phyloP scores from a whole-genome alignment of 2,329 filamentous ascomycete genomes.

The Coleophoma cylindrospora region DNA sequence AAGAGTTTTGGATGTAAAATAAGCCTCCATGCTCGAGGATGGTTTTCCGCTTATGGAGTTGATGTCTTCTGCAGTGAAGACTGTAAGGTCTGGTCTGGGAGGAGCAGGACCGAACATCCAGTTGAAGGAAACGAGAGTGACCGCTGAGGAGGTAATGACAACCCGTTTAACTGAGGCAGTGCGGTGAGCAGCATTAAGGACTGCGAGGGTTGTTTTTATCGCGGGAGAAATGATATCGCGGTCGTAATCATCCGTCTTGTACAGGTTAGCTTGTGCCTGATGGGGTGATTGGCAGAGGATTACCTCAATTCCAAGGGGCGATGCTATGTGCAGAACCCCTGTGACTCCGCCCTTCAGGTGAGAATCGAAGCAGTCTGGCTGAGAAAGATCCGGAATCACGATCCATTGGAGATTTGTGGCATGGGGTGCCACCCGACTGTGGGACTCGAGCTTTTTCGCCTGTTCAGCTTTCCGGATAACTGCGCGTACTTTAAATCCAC shows the following conservation, averaged over 20 bases:
- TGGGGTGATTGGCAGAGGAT: not conserved
- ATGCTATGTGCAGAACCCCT: constrained; percentile 6
- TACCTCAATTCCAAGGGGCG: constrained; percentile 5
- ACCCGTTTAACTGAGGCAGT: constrained; percentile 13
- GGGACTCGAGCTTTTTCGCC: constrained; percentile 5
- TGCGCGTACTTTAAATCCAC: constrained; percentile 10
- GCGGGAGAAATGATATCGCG: constrained; percentile 15
- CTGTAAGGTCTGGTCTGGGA: constrained; percentile 8
- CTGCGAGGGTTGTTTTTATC: constrained; percentile 9
- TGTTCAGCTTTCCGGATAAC: constrained; percentile 13
- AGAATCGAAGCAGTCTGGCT: constrained; percentile 1
- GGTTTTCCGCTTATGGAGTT: constrained; percentile 3
- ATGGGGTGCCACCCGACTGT: constrained; percentile 24
- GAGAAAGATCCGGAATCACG: constrained; percentile 3
- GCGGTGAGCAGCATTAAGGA: constrained; percentile 13
- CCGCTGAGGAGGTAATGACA: constrained; percentile 19
- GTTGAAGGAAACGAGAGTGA: constrained; percentile 17
- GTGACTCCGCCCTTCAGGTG: constrained; percentile 1
- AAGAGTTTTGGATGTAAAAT: constrained; percentile 20
- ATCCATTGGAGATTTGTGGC: constrained; percentile 3
- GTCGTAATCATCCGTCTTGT: constrained; percentile 12
- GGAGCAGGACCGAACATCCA: constrained; percentile 7
- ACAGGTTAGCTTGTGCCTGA: constrained; percentile 1
- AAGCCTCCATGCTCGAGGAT: constrained; percentile 19
- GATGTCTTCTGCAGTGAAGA: constrained; percentile 11